Evolutionary conservation across 164 flowering plant species (phyloP).

Genomic region (Pachysandra terminalis): DNA sequence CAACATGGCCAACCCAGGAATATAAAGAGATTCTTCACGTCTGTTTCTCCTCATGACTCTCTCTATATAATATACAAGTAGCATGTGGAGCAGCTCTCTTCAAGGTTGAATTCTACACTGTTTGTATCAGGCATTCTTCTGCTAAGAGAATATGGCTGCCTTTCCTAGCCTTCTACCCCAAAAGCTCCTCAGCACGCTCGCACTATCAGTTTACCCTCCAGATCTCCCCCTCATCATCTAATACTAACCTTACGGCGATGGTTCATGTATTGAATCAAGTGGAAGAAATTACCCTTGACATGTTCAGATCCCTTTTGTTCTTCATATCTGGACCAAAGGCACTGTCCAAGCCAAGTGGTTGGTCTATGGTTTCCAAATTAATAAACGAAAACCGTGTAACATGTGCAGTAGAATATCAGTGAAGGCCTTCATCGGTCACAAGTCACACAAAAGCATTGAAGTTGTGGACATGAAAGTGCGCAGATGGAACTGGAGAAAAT

Average conservation of each 20-base stretch:
- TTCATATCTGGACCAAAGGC: conserved; percentile 5
- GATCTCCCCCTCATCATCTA: conserved; percentile 20
- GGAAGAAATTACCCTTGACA: neutral
- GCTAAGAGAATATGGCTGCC: neutral
- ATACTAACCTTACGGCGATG: neutral
- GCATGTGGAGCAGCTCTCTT: no score
- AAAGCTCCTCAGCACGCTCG: conserved; percentile 20
- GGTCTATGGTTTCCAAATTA: conserved; percentile 29
- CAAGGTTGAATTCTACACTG: neutral
- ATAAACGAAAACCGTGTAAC: conserved; percentile 5
- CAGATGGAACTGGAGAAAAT: conserved; percentile 15
- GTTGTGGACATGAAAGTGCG: conserved; percentile 9
- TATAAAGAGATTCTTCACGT: no score
- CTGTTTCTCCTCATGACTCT: no score
- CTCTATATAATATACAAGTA: no score
- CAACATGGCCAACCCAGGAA: no score
- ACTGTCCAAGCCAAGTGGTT: conserved; percentile 5
- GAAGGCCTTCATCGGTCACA: conserved; percentile 6
- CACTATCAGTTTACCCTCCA: conserved; percentile 27
- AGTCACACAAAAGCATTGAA: conserved; percentile 11
- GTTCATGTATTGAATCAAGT: conserved; percentile 15
- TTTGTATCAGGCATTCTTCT: neutral
- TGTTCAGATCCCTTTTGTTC: conserved; percentile 1
- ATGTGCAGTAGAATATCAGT: neutral
- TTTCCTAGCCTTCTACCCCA: neutral